Evolutionary conservation across 1,284 basidiomycete species (phyloP).

Genomic region (Rhodotorula mucilaginosa): DNA sequence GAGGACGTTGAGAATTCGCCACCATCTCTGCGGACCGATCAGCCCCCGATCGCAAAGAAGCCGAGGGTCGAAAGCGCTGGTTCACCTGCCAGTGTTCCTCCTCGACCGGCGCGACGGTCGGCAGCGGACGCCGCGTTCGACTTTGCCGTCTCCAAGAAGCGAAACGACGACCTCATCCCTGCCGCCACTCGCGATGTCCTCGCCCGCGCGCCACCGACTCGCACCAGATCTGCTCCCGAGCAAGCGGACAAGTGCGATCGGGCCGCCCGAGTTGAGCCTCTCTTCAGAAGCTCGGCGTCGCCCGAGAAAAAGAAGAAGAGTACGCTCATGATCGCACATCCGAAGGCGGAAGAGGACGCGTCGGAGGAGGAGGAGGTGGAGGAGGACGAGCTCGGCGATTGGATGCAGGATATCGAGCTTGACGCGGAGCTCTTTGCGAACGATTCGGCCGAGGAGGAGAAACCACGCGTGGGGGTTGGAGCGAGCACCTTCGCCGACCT

Average conservation of each 20-base stretch:
- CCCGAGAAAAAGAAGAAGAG: background rate
- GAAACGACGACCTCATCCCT: background rate
- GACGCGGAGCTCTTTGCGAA: slow-evolving; percentile 1
- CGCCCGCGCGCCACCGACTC: background rate
- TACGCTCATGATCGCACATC: background rate
- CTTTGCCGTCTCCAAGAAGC: background rate
- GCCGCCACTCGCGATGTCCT: background rate
- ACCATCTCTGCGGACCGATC: background rate
- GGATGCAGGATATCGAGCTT: background rate
- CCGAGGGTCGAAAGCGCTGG: background rate
- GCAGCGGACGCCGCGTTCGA: slow-evolving; percentile 9
- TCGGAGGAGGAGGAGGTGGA: background rate
- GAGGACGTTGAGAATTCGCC: slow-evolving; percentile 11
- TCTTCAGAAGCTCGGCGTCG: background rate
- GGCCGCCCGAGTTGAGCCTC: background rate
- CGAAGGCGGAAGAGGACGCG: background rate
- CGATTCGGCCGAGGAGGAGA: background rate
- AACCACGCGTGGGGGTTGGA: background rate
- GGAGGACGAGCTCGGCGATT: background rate
- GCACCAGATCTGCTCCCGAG: background rate
- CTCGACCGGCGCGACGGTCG: background rate
- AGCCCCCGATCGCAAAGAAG: background rate
- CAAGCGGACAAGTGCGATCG: background rate
- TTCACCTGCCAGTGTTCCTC: too few relatives aligned
- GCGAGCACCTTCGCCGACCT: background rate